Conservation (phyloP, 2,329 filamentous ascomycete species). For the Lasiodiplodia hormozganensis region DNA sequence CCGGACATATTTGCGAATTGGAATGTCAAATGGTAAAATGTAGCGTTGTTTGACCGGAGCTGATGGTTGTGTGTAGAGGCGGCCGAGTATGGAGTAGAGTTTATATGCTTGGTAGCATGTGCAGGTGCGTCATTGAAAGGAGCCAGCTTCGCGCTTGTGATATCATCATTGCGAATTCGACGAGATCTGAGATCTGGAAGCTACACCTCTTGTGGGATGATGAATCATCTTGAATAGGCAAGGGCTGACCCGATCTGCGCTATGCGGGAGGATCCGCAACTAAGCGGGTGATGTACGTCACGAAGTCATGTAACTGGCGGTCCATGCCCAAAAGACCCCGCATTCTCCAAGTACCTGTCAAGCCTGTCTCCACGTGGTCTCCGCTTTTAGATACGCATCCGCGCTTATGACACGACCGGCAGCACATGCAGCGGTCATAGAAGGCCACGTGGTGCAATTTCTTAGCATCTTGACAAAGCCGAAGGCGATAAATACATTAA, state of each 20-base stretch:
- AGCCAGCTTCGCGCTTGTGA: background rate
- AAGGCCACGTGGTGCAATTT: background rate
- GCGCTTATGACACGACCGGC: too few relatives aligned
- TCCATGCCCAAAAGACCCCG: background rate
- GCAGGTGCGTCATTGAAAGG: slow-evolving; percentile 17
- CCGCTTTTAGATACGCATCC: background rate
- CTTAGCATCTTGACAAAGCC: background rate
- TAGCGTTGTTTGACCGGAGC: background rate
- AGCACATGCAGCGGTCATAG: background rate
- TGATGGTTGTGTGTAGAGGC: background rate
- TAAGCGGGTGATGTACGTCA: background rate
- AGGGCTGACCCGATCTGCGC: background rate
- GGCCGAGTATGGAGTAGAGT: background rate
- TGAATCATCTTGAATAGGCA: background rate
- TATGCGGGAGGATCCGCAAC: slow-evolving; percentile 1
- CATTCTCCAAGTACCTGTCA: background rate
- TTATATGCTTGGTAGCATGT: background rate
- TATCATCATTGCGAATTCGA: slow-evolving; percentile 2
- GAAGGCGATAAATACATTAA: too few relatives aligned
- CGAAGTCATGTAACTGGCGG: background rate
- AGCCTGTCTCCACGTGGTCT: background rate
- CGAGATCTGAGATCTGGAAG: background rate
- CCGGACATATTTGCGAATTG: background rate
- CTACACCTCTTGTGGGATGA: background rate
- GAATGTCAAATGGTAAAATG: background rate